Percentiles rank a stretch among this genome's conserved stretches.
These are phyloP conservation scores for Nepenthes gracilis DNA, from an alignment of 148 eudicot species.

Conservation along the genomic window DNA sequence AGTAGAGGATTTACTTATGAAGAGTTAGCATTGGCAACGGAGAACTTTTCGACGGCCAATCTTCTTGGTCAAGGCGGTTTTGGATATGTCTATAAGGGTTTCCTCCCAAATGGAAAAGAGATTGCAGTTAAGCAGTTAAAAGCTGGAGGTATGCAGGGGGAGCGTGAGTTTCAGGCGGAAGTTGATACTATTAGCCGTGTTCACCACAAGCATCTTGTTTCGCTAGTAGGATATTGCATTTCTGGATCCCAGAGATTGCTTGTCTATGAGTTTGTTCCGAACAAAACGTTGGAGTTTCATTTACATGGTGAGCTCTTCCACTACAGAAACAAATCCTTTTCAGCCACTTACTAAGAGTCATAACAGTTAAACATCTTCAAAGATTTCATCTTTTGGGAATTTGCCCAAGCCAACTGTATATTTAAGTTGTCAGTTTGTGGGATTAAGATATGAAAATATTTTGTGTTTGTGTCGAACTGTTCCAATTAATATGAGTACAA, in stretches of 20 bases:
- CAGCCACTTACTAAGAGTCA: not conserved
- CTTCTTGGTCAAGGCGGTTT: slow-evolving; percentile 85
- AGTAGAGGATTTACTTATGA: slow-evolving; percentile 48
- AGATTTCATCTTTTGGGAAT: too few species aligned
- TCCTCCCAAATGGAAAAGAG: slow-evolving; percentile 46
- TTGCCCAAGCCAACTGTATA: too few species aligned
- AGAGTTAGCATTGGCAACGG: slow-evolving; percentile 58
- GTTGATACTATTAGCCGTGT: slow-evolving; percentile 71
- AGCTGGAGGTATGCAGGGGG: slow-evolving; percentile 75
- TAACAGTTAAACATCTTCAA: too few species aligned
- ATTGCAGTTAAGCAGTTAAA: slow-evolving; percentile 74
- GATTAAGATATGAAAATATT: too few species aligned
- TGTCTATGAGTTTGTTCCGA: slow-evolving; percentile 73
- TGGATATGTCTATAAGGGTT: slow-evolving; percentile 69
- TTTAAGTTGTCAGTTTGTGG: too few species aligned
- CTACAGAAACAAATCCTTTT: not conserved
- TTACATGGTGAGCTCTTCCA: slow-evolving; percentile 52
- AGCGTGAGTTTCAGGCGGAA: slow-evolving; percentile 90
- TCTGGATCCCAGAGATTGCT: slow-evolving; percentile 52
- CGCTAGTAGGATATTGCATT: slow-evolving; percentile 67
- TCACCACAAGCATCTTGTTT: slow-evolving; percentile 69
- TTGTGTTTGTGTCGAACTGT: too few species aligned
- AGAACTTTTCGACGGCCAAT: slow-evolving; percentile 40
- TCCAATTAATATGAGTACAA: too few species aligned
- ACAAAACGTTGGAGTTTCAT: slow-evolving; percentile 66